These are phyloP conservation scores for Sclerotinia nivalis DNA, from an alignment of 2,329 filamentous ascomycete genomes.

Conservation along the genomic window DNA sequence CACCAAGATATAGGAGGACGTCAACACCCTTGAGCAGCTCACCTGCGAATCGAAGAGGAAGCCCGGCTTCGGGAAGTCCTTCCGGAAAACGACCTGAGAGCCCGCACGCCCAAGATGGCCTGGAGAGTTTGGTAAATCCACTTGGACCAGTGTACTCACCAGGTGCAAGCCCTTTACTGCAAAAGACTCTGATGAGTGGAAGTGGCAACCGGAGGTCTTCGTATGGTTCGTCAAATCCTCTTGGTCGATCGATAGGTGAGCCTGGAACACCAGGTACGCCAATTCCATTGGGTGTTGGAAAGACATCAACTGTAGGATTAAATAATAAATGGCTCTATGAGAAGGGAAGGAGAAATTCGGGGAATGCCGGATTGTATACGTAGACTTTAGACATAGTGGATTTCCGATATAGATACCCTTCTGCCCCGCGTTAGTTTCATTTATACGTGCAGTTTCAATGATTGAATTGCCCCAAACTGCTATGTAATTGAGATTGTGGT, in stretches of 20 bases:
- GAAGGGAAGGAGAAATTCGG: conserved; percentile 57
- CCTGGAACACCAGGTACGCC: conserved; percentile 64
- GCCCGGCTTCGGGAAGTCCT: conserved; percentile 45
- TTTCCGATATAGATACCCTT: conserved; percentile 38
- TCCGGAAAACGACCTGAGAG: conserved; percentile 16
- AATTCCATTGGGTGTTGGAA: conserved; percentile 62
- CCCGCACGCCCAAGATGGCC: background rate
- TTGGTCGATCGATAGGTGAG: conserved; percentile 48
- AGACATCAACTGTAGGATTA: conserved; percentile 72
- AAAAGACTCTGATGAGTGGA: conserved; percentile 61
- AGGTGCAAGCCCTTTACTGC: conserved; percentile 59
- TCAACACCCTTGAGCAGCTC: conserved; percentile 60
- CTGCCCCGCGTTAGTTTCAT: background rate
- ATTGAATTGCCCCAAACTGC: background rate
- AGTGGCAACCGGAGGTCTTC: conserved; percentile 60
- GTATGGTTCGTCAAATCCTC: conserved; percentile 58
- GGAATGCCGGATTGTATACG: conserved; percentile 37
- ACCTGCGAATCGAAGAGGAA: conserved; percentile 57
- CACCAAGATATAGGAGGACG: conserved; percentile 81
- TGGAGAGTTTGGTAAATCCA: conserved; percentile 21
- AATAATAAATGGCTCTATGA: conserved; percentile 97
- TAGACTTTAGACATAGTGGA: conserved; percentile 27
- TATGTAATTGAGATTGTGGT: background rate
- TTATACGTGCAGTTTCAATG: conserved; percentile 2
- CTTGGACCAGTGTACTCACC: conserved; percentile 54